phyloP scores from a whole-genome alignment of 2,329 filamentous ascomycete species.

The Mycosphaerella arachidis region DNA sequence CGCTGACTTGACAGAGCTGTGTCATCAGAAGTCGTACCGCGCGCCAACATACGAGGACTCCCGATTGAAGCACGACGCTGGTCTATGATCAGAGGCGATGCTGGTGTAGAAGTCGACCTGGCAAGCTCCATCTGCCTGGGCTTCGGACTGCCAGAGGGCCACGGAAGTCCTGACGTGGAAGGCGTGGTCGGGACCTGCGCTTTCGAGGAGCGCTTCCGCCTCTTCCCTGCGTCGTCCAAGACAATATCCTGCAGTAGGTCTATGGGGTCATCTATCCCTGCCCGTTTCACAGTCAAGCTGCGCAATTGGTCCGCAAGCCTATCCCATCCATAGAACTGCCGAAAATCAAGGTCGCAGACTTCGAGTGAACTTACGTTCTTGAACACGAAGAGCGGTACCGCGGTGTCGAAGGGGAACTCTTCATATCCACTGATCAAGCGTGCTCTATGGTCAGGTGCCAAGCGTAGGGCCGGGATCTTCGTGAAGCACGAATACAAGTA shows the following conservation, averaged over 20 bases:
- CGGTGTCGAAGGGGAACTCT: constrained; percentile 96
- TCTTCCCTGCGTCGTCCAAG: constrained; percentile 91
- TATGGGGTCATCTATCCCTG: constrained; percentile 79
- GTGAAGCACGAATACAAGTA: constrained; percentile 98
- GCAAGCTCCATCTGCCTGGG: constrained; percentile 62
- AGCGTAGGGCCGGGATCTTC: constrained; percentile 86
- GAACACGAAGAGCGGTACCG: constrained; percentile 92
- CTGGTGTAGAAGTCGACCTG: constrained; percentile 64
- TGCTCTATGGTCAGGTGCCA: constrained; percentile 90
- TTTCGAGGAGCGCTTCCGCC: constrained; percentile 76
- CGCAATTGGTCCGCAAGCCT: constrained; percentile 85
- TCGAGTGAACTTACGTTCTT: constrained; percentile 94
- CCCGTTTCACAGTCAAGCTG: constrained; percentile 82
- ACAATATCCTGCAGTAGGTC: constrained; percentile 92
- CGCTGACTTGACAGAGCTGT: constrained; percentile 37
- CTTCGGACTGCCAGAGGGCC: constrained; percentile 58
- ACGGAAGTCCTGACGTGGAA: constrained; percentile 54
- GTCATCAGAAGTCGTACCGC: constrained; percentile 53
- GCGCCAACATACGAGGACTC: constrained; percentile 50
- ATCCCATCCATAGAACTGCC: constrained; percentile 97
- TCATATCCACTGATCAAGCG: constrained; percentile 89
- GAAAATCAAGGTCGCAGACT: constrained; percentile 91
- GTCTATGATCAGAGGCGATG: constrained; percentile 53
- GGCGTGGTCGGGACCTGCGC: constrained; percentile 66
- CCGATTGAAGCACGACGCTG: constrained; percentile 45